Base-by-base conservation (phyloP, 1,139 yeast genomes). In the Yamadazyma atmosphaerica region DNA sequence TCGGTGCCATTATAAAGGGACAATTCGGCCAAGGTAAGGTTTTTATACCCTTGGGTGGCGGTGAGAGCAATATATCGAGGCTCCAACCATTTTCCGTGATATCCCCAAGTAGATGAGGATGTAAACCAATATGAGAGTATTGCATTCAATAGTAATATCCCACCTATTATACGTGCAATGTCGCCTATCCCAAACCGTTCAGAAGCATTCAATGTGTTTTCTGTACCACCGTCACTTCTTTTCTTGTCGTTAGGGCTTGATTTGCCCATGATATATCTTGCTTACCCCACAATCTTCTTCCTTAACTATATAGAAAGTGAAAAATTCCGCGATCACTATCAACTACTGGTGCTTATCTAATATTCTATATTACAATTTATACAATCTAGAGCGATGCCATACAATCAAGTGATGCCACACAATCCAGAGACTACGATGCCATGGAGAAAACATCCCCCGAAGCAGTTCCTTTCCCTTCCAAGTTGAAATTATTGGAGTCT, bases 1-100 rank as follows among this genome's bases (percentile, higher is more conserved):
- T 77, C 68, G 0, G 68, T 41, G 0, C 95, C 95, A 49, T 81
- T 66, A 53, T 68, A 82, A 8, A 49, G 40, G 0, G 79, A 51
- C 23, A 86, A 61, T 47, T 83, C 77, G 0, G 60, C 62, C 3
- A 72, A 59, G 0, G 83, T 72, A 35, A 81, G 55, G 25, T 60
- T 56, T 12, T 54, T 45, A 32, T 61, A 53, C 5, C 43, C 33
- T 14, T 55, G 52, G 4, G 50, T 39, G 1, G 60, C 18, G 15
- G 53, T 47, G 41, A 61, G 68, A 32, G 46, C 42, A 33, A 72
- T 50, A 50, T 68, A 83, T 4, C 68, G 51, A 4, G 67, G 61
- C 50, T 78, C 70, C n/a, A 74, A 48, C 65, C 73, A 71, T 48
- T 68, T 70, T 1, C 86, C 83, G 9, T 68, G 55, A 47, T 75